These are phyloP conservation scores for Phytophthora podocarpi DNA, from an alignment of 352 stramenopile species.

Conservation along the genomic window DNA sequence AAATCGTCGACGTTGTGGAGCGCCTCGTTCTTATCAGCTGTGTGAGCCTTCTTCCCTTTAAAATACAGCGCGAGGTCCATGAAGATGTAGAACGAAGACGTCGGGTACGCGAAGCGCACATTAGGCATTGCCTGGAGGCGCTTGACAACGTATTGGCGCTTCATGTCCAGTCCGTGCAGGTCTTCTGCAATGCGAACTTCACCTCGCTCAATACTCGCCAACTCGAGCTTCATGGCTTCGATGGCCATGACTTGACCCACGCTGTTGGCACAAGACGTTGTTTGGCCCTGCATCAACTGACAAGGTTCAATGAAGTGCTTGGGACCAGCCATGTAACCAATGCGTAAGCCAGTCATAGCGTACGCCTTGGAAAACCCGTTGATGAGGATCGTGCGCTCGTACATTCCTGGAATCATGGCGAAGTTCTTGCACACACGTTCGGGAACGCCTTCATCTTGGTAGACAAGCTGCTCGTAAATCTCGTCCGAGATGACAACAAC, in stretches of 20 bases:
- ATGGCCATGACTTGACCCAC: slow-evolving; percentile 92
- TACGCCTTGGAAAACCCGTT: too few relatives aligned
- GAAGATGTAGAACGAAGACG: slow-evolving; percentile 96
- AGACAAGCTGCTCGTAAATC: slow-evolving; percentile 97
- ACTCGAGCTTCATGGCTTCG: slow-evolving; percentile 84
- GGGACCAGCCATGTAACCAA: too few relatives aligned
- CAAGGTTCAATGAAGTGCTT: too few relatives aligned
- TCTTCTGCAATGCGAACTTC: slow-evolving; percentile 52
- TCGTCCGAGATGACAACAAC: slow-evolving; percentile 94
- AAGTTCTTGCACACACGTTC: slow-evolving; percentile 70
- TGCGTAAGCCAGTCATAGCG: too few relatives aligned
- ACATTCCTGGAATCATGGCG: slow-evolving; percentile 55
- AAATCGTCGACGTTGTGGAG: slow-evolving; percentile 65
- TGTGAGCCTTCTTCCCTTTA: slow-evolving; percentile 43
- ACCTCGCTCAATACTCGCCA: slow-evolving; percentile 45
- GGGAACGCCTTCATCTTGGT: slow-evolving; percentile 70
- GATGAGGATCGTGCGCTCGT: too few relatives aligned
- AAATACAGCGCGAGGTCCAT: slow-evolving; percentile 78
- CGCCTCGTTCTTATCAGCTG: slow-evolving; percentile 32
- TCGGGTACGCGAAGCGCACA: slow-evolving; percentile 82
- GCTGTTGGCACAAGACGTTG: slow-evolving; percentile 94
- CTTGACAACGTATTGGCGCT: slow-evolving; percentile 90
- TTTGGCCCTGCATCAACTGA: slow-evolving; percentile 94
- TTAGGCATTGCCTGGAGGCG: slow-evolving; percentile 83
- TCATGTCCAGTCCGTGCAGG: slow-evolving; percentile 56